Base-by-base conservation (phyloP, 768 basidiomycete genomes). In the Rhizopogon vinicolor region DNA sequence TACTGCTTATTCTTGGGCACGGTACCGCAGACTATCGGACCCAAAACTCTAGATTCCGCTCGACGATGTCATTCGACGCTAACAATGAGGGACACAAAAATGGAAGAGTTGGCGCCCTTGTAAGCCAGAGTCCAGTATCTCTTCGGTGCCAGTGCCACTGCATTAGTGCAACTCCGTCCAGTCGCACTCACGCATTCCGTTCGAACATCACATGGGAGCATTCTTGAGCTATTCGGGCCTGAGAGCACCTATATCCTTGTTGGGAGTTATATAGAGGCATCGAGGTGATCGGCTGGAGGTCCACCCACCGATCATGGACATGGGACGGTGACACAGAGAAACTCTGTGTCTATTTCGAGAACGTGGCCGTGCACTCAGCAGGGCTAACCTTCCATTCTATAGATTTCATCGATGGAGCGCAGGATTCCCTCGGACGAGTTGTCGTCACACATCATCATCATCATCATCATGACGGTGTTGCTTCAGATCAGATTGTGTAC, bases 191-290 rank as follows among this genome's bases (percentile, higher is more conserved):
- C 61, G 42, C 40, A 35, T 4, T 31, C 25, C 44, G 50, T 60
- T 57, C 54, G 44, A 60, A 45, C 51, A 43, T 48, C 37, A 61
- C 61, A 56, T 66, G 66, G 57, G 65, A 66, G 65, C 51, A n/a
- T 22, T 44, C 41, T 48, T 51, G 42, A 54, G 44, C 57, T 44
- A 56, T 46, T 49, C 56, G 53, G 29, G 54, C 63, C 57, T 68
- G 66, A 51, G 64, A 65, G 54, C 46, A 33, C 53, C 25, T 42
- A 56, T 51, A 42, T 12, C 54, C 39, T 56, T 42, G 49, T 56
- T 31, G 18, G 22, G 46, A 44, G 16, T 25, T 3, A 25, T 25
- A 25, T 39, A 45, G 48, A 25, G 37, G 42, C 54, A 52, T 53
- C 39, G 51, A 22, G 41, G 45, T 51, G 58, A 64, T 54, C 43